Conservation (phyloP, 768 basidiomycete species). For the Auricularia cornea region DNA sequence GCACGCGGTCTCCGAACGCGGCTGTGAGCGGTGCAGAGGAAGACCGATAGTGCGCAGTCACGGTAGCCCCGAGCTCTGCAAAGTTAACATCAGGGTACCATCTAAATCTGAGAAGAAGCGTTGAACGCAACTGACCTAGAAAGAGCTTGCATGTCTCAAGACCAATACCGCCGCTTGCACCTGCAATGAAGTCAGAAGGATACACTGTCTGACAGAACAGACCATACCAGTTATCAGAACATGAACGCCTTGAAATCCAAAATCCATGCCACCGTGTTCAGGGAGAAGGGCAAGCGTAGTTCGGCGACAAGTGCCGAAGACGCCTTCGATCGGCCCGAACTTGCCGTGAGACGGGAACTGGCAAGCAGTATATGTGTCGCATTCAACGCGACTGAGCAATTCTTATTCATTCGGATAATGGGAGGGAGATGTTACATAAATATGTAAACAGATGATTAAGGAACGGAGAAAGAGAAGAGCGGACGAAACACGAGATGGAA, state of each 20-base stretch:
- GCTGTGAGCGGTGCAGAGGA: conserved; percentile 34
- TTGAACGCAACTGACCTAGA: conserved; percentile 33
- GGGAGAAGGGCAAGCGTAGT: too few relatives aligned
- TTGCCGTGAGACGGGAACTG: too few relatives aligned
- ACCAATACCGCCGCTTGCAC: conserved; percentile 72
- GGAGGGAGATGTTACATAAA: too few relatives aligned
- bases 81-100: too few relatives aligned
- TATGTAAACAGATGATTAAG: too few relatives aligned
- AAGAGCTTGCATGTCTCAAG: conserved; percentile 50
- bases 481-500: too few relatives aligned
- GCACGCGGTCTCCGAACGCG: conserved; percentile 26
- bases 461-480: too few relatives aligned
- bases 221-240: conserved; percentile 57
- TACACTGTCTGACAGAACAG: neutral
- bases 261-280: conserved; percentile 46
- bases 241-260: conserved; percentile 51
- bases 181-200: conserved; percentile 15
- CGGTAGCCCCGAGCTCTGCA: conserved; percentile 59
- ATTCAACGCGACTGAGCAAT: conserved; percentile 3
- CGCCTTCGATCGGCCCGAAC: too few relatives aligned
- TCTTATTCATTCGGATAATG: too few relatives aligned
- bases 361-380: too few relatives aligned
- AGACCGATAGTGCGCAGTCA: conserved; percentile 65
- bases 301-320: too few relatives aligned
- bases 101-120: too few relatives aligned